Evolutionary conservation across 148 eudicot genomes (phyloP), one percentile per base, ranked within the genome.

Genomic region (Pouteria glomerata): DNA sequence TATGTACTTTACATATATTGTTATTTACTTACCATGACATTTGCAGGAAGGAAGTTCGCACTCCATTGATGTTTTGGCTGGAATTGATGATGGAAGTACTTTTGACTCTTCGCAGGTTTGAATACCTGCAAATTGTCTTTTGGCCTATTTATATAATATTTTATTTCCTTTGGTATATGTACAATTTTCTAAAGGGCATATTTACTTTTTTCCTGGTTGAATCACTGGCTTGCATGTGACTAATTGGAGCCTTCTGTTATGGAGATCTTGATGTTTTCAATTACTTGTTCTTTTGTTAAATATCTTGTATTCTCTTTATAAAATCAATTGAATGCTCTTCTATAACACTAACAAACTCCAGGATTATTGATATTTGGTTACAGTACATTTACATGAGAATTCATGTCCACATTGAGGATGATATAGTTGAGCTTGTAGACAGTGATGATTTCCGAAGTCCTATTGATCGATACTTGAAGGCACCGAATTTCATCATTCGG

Each of bases 81-180:
- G 98, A 57, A 74, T 83, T 47, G 71, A 76, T 78, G 85, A 82
- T 74, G 98, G 94, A 72, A 69, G 70, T 64, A 81, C 85, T 68
- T 93, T 93, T 83, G 85, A 85, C 72, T 73, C 84, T 78, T 88
- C 96, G 39, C 98, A 88, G 92, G 92, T 88, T 69, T 74, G 81
- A 74, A 50, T n/a, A 62, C 31, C 51, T 33, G 33, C 48, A 60
- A 16, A 14, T 53, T 72, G 48, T 63, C 51, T 73, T 55, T 19
- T 31, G 26, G 55, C 8, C 73, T 48, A 51, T 73, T 24, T 56
- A 61, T 23, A 42, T 57, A 55, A 11, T 14, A 51, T 29, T 45
- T 44, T 57, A 35, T 66, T 47, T n/a, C 33, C 27, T 57, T 41
- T 16, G 10, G 16, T 30, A 33, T 48, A 2, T 50, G 66, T 4